A percentile compares a stretch with the other conserved stretches of the same genome.
Conservation (phyloP, 768 basidiomycete genomes). For the Daedaleopsis nitida region DNA sequence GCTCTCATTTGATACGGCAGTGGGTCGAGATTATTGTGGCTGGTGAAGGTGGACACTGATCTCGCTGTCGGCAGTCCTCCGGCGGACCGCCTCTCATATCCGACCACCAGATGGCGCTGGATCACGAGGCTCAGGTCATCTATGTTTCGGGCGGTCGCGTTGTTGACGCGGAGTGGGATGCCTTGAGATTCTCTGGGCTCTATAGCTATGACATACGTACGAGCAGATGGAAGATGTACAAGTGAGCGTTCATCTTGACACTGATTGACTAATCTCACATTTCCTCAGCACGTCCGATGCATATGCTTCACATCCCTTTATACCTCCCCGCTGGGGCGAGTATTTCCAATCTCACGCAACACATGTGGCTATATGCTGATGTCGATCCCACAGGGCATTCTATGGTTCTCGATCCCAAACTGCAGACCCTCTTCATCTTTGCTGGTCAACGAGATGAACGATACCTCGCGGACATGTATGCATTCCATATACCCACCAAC, state of each 20-base stretch:
- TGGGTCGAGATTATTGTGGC: constrained; percentile 34
- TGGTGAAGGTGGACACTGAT: neutral
- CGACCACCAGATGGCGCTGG: constrained; percentile 83
- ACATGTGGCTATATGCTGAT: neutral
- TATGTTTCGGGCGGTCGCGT: constrained; percentile 80
- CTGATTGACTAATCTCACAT: neutral
- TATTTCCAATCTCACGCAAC: neutral
- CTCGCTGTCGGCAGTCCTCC: constrained; percentile 41
- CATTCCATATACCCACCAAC: constrained; percentile 62
- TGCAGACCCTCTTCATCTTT: constrained; percentile 67
- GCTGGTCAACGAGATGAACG: constrained; percentile 71
- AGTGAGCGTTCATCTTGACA: constrained; percentile 47
- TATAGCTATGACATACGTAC: constrained; percentile 70
- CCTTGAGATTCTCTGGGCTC: constrained; percentile 65
- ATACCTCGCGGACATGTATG: constrained; percentile 76
- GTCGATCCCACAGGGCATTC: constrained; percentile 59
- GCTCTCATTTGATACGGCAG: constrained; percentile 66
- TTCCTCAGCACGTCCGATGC: constrained; percentile 24
- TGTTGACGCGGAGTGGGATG: constrained; percentile 64
- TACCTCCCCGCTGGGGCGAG: constrained; percentile 65
- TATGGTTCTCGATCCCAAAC: constrained; percentile 71
- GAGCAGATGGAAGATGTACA: constrained; percentile 67
- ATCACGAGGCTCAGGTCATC: constrained; percentile 66
- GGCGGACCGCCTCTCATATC: constrained; percentile 75
- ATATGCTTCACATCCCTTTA: constrained; percentile 39